Percentiles rank a stretch among this genome's conserved stretches.
Conservation (phyloP, 2,329 filamentous ascomycete species). For the Ceratocystiopsis sp. region DNA sequence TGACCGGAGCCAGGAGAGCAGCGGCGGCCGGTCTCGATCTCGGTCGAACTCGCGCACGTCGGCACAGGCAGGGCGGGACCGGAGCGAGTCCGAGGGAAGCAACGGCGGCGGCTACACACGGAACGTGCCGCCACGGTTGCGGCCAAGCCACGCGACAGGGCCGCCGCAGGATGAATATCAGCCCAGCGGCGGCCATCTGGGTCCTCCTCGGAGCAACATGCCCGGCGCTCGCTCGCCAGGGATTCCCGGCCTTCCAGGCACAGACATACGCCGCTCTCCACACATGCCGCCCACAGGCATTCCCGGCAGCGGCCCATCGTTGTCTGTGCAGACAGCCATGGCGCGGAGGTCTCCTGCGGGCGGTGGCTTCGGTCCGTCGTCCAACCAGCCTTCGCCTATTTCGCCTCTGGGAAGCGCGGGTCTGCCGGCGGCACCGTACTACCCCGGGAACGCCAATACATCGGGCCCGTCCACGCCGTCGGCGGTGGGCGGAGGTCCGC, state of each 20-base stretch:
- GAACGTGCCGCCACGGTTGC: constrained; percentile 21
- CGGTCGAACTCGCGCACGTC: constrained; percentile 13
- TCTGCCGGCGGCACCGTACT: constrained; percentile 17
- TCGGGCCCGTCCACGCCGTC: constrained; percentile 20
- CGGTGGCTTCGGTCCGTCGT: constrained; percentile 12
- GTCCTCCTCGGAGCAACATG: constrained; percentile 1
- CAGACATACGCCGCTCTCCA: constrained; percentile 29
- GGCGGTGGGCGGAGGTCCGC: constrained; percentile 12
- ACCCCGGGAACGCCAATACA: constrained; percentile 2
- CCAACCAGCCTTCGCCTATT: constrained; percentile 27
- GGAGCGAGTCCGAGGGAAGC: constrained; percentile 39
- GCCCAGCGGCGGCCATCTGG: constrained; percentile 11
- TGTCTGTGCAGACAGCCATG: constrained; percentile 16
- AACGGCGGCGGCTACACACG: constrained; percentile 22
- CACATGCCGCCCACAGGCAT: constrained; percentile 28
- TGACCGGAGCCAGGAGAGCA: constrained; percentile 25
- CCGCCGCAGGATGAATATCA: no score
- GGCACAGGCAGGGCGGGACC: constrained; percentile 27
- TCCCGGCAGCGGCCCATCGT: constrained; percentile 14
- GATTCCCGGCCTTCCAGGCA: constrained; percentile 24
- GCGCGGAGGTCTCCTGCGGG: neutral
- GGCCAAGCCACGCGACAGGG: constrained; percentile 14
- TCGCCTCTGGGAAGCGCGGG: constrained; percentile 20
- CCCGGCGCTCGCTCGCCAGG: constrained; percentile 22
- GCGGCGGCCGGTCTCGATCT: constrained; percentile 13